Base-by-base conservation (phyloP, 2,329 filamentous ascomycete genomes). In the Colletotrichum spinosum region DNA sequence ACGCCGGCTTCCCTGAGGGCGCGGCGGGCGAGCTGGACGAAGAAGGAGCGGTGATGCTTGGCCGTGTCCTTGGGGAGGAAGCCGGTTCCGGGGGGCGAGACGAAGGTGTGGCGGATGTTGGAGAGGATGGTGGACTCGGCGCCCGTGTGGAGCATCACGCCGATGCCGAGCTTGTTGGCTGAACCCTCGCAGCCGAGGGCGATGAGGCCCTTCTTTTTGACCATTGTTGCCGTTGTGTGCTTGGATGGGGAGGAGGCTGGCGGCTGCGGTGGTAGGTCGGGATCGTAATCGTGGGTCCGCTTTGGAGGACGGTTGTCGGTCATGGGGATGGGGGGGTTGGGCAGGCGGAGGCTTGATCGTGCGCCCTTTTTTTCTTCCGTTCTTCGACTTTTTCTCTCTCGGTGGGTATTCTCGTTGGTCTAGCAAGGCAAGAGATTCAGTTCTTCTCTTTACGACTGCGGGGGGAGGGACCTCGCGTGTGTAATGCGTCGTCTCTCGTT, bases 41-140 rank as follows among this genome's bases (percentile, higher is more conserved):
- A 93, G 89, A 92, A 93, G 75, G 88, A 77, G 69, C 96, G 90
- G 84, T 99, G 96, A 80, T 99, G 96, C 56, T 88, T 87, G 13
- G 96, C 96, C 1, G 95, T 97, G 81, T 99, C 96, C 77, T 98
- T 97, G 67, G 96, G 96, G 5, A 98, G 87, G 80, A 99, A 98
- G 5, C 96, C 96, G 66, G 94, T 92, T 48, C 96, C 96, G 1
- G 96, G 94, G 4, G 96, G 95, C 49, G 95, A 92, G 72, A 91
- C 86, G 81, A 95, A 99, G 17, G 96, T 99, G 81, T 98, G 92
- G 59, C 96, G 92, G 70, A 99, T 86, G 82, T 99, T 99, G 75
- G 94, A 90, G 70, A 99, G 92, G 75, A 99, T 90, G 70, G 84
- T 81, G 17, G 91, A 86, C 42, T 84, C 81, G 65, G 85, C 80